These are phyloP conservation scores for Erucastrum elatum DNA, from an alignment of 345 rosid genomes.

Conservation along the genomic window DNA sequence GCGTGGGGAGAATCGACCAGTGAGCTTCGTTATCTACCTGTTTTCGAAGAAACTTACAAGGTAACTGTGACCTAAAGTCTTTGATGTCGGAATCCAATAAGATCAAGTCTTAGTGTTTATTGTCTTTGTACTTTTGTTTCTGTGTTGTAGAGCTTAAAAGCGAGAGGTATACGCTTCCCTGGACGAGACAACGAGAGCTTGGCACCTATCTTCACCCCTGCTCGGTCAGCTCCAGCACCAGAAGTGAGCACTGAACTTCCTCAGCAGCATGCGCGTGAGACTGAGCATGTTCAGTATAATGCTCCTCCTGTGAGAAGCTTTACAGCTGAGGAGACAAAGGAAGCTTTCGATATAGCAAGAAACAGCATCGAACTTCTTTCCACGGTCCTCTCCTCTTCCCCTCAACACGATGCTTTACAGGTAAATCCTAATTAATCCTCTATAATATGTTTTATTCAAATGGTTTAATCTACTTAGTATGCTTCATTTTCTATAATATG, in stretches of 20 bases:
- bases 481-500: too few relatives aligned
- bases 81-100: background rate
- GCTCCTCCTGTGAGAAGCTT: constrained; percentile 55
- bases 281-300: constrained; percentile 45
- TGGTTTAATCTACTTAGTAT: too few relatives aligned
- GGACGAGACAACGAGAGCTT: constrained; percentile 94
- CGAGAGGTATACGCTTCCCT: constrained; percentile 93
- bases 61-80: constrained; percentile 39
- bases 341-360: constrained; percentile 90
- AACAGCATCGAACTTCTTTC: constrained; percentile 92
- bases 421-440: constrained; percentile 42
- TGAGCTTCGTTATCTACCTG: constrained; percentile 91
- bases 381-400: constrained; percentile 86
- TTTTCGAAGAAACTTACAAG: constrained; percentile 97
- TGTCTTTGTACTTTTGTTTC: constrained; percentile 17
- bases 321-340: constrained; percentile 87
- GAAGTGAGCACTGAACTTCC: constrained; percentile 49
- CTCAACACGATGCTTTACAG: constrained; percentile 79
- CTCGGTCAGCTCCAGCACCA: constrained; percentile 65
- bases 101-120: constrained; percentile 11
- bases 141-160: constrained; percentile 63
- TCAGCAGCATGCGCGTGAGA: constrained; percentile 51
- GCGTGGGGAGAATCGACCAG: constrained; percentile 96
- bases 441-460: too few relatives aligned
- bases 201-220: constrained; percentile 94